These are phyloP conservation scores for Barnettozyma pratensis DNA, from an alignment of 805 yeast species.

Conservation along the genomic window DNA sequence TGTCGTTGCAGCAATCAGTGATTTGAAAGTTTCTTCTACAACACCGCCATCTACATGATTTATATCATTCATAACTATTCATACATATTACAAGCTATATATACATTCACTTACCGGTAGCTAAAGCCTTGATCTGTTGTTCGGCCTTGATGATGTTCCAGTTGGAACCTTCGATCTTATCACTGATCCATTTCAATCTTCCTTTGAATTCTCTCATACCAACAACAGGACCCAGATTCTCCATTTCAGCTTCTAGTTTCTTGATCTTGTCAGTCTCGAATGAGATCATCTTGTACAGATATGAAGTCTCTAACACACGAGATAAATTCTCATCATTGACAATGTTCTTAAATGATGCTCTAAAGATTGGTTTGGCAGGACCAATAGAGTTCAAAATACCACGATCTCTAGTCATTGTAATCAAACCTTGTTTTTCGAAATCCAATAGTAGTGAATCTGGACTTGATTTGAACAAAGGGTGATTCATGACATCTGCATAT, in stretches of 20 bases:
- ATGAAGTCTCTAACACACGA: conserved; percentile 59
- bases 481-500: conserved; percentile 47
- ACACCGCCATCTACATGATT: too few relatives aligned
- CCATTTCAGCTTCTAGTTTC: conserved; percentile 67
- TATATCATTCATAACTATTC: background rate
- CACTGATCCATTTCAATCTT: conserved; percentile 61
- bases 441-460: conserved; percentile 55
- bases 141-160: conserved; percentile 45
- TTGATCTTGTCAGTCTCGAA: conserved; percentile 59
- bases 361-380: conserved; percentile 82
- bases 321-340: conserved; percentile 50
- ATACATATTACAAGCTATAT: background rate
- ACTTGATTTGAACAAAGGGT: conserved; percentile 55
- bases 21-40: too few relatives aligned
- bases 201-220: conserved; percentile 50
- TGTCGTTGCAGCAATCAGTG: too few relatives aligned
- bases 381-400: conserved; percentile 63
- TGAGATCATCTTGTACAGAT: conserved; percentile 47
- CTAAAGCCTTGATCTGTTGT: conserved; percentile 32
- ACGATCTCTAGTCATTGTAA: conserved; percentile 65
- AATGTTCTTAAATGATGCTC: conserved; percentile 71
- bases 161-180: conserved; percentile 61
- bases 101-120: conserved; percentile 5
- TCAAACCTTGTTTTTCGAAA: conserved; percentile 75
- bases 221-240: conserved; percentile 46